Percentiles rank a stretch among this genome's conserved stretches.
Conservation (phyloP, 106 monocot species). For the Acorus calamus region DNA sequence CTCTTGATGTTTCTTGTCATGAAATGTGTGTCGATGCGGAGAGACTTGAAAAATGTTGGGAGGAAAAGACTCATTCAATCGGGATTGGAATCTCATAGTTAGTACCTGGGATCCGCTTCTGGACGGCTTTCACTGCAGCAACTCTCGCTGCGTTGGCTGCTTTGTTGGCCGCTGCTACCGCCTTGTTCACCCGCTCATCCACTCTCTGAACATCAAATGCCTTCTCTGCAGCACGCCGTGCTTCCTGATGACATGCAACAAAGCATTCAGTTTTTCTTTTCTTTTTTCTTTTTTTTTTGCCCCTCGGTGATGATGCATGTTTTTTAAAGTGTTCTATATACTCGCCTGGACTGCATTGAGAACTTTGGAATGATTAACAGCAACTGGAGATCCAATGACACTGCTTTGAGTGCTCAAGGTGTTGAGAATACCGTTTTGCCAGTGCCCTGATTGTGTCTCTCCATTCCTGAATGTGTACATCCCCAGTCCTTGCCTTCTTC, state of each 20-base stretch:
- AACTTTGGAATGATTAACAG: slow-evolving; percentile 74
- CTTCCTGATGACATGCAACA: slow-evolving; percentile 40
- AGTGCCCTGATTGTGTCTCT: slow-evolving; percentile 54
- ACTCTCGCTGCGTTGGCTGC: slow-evolving; percentile 55
- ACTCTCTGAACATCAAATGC: slow-evolving; percentile 61
- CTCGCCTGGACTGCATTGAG: slow-evolving; percentile 85
- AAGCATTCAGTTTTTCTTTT: neutral
- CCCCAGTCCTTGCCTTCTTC: slow-evolving; percentile 64
- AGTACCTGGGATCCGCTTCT: slow-evolving; percentile 25
- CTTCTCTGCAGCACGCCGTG: slow-evolving; percentile 60
- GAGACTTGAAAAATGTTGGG: too few species aligned
- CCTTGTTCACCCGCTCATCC: slow-evolving; percentile 69
- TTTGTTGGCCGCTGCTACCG: slow-evolving; percentile 57
- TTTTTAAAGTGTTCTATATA: neutral
- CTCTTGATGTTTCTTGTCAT: neutral
- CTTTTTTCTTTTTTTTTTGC: neutral
- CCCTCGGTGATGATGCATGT: neutral
- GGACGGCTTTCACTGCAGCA: slow-evolving; percentile 66
- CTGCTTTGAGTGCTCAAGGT: slow-evolving; percentile 51
- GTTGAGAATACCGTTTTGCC: slow-evolving; percentile 59
- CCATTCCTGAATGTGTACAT: slow-evolving; percentile 67
- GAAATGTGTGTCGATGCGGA: too few species aligned
- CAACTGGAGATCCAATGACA: slow-evolving; percentile 48
- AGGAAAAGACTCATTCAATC: slow-evolving; percentile 18
- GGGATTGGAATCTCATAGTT: slow-evolving; percentile 20